Conservation (phyloP, 2,329 filamentous ascomycete species). For the Podosphaera leucotricha region DNA sequence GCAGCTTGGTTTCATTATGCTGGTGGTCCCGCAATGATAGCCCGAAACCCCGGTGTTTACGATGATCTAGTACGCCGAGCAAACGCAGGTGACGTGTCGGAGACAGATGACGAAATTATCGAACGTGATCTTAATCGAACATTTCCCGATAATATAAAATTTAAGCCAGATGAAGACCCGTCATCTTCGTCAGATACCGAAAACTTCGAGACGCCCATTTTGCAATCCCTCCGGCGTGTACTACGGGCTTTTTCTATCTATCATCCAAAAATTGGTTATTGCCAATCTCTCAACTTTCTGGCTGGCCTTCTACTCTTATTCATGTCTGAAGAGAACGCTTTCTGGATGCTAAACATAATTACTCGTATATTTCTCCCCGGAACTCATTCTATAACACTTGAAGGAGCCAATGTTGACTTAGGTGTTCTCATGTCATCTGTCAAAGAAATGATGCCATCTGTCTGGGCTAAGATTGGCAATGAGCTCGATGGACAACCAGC, state of each 20-base stretch:
- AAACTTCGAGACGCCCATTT: conserved; percentile 44
- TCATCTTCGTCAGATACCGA: conserved; percentile 14
- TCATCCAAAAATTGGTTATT: conserved; percentile 82
- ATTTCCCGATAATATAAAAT: conserved; percentile 81
- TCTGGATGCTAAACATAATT: conserved; percentile 83
- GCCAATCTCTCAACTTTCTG: conserved; percentile 86
- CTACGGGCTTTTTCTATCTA: conserved; percentile 77
- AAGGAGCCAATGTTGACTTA: conserved; percentile 81
- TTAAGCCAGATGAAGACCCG: conserved; percentile 37
- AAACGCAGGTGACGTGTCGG: conserved; percentile 35
- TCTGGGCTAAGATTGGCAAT: conserved; percentile 74
- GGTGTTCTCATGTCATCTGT: conserved; percentile 78
- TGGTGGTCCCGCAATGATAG: conserved; percentile 57
- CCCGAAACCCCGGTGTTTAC: conserved; percentile 57
- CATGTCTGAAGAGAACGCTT: conserved; percentile 71
- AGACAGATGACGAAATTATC: conserved; percentile 68
- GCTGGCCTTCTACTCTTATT: conserved; percentile 77
- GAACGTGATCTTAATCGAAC: conserved; percentile 84
- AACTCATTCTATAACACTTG: conserved; percentile 73
- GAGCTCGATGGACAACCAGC: conserved; percentile 31
- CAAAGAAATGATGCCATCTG: conserved; percentile 54
- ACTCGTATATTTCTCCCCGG: conserved; percentile 72
- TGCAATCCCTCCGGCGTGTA: conserved; percentile 61
- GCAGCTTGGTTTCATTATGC: conserved; percentile 95
- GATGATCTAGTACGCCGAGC: conserved; percentile 38